A percentile compares a stretch with the other conserved stretches of the same genome.
Evolutionary conservation across 148 eudicot genomes (phyloP).

Genomic region (Fagopyrum homotropicum): DNA sequence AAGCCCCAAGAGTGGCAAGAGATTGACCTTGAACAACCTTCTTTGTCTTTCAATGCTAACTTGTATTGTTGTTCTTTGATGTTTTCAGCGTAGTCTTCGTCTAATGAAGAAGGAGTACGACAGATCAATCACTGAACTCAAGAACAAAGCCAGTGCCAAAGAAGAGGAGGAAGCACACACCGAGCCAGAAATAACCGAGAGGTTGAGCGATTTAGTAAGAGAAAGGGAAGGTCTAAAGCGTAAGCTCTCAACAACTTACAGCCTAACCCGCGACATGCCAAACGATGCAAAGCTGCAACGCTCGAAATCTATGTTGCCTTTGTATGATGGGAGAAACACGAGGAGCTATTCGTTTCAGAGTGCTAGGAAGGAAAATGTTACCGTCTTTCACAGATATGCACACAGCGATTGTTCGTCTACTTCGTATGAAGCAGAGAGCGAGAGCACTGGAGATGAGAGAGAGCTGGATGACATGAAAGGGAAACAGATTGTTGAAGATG

Average conservation of each 20-base stretch:
- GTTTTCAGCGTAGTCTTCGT: constrained; percentile 62
- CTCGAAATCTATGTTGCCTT: constrained; percentile 56
- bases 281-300: constrained; percentile 14
- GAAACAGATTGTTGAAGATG: not conserved
- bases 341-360: constrained; percentile 60
- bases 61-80: not conserved
- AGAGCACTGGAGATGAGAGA: constrained; percentile 24
- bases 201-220: constrained; percentile 43
- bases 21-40: not conserved
- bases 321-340: constrained; percentile 32
- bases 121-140: constrained; percentile 59
- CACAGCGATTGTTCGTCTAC: constrained; percentile 33
- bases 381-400: constrained; percentile 36
- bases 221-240: constrained; percentile 58
- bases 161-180: constrained; percentile 36
- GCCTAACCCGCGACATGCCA: constrained; percentile 59
- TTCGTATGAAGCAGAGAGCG: constrained; percentile 2
- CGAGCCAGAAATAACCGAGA: constrained; percentile 41
- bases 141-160: constrained; percentile 36
- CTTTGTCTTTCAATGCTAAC: not conserved
- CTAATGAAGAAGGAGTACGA: constrained; percentile 71
- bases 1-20: too few species aligned
- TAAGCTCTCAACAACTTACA: constrained; percentile 84
- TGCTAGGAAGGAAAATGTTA: constrained; percentile 35
- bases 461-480: constrained; percentile 10